Evolutionary conservation across 225 moss, liverwort and hornwort species (phyloP).

Genomic region (Straminergon stramineum): DNA sequence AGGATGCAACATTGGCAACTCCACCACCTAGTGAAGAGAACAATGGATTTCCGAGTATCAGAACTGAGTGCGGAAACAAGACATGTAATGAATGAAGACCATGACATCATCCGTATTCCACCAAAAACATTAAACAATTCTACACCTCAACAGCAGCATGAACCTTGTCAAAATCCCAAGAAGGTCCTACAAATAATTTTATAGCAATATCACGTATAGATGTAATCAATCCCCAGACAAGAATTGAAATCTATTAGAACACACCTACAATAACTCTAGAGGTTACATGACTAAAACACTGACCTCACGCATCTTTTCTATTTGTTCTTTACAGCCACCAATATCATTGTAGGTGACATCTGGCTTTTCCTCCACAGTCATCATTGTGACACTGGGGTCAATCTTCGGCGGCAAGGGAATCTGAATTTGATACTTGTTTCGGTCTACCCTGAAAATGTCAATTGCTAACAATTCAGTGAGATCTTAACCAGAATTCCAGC

Average conservation of each 20-base stretch:
- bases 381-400: slow-evolving; percentile 96
- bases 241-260: neutral
- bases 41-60: neutral
- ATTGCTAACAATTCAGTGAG: neutral
- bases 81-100: neutral
- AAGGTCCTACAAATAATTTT: neutral
- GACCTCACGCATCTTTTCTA: slow-evolving; percentile 98
- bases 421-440: slow-evolving; percentile 94
- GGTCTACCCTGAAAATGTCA: slow-evolving; percentile 64
- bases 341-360: slow-evolving; percentile 98
- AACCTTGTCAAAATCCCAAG: neutral
- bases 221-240: neutral
- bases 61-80: neutral
- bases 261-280: neutral
- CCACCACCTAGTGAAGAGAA: slow-evolving; percentile 63
- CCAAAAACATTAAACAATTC: neutral
- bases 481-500: neutral
- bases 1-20: slow-evolving; percentile 93
- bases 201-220: neutral
- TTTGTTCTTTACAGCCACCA: slow-evolving; percentile 97
- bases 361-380: slow-evolving; percentile 99
- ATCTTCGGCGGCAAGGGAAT: slow-evolving; percentile 94
- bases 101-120: neutral
- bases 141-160: neutral
- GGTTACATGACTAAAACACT: neutral